Evolutionary conservation across 2,329 filamentous ascomycete genomes (phyloP), one percentile per base, ranked within the genome.

Genomic region (Dothideomycetes sp.): DNA sequence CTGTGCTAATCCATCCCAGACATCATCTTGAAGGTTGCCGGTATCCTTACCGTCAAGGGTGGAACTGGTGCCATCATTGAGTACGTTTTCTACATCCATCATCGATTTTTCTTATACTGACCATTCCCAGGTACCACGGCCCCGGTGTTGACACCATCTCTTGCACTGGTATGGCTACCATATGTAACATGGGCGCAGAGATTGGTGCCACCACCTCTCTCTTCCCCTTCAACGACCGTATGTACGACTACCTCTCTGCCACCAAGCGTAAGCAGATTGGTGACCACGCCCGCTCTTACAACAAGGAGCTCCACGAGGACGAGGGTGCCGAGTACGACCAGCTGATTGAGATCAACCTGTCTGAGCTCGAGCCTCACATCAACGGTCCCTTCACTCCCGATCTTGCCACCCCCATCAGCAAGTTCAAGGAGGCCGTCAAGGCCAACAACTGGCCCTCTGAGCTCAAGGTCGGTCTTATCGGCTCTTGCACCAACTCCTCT

Each of bases 381-480:
- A 98, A 98, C 73, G 91, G 91, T 51, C 91, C 91, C 50, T 96
- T 96, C 78, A 98, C 91, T 19, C 91, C 91, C 47, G 91, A 98
- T 78, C 74, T 98, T 68, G 88, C 87, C 42, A 96, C 91, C 6
- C 91, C 91, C 37, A 93, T 98, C 64, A 94, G 86, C 69, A 91
- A 95, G 73, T 94, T 96, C 72, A 86, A 84, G 68, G 82, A 93
- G 59, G 85, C 86, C 52, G 89, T 89, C 58, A 87, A 93, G 73
- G 79, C 81, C 58, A 94, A 98, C 71, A 78, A 81, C 65, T 98
- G 91, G 91, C 91, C 91, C 15, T 81, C 91, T 66, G 87, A 94
- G 62, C 75, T 98, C 58, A 95, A 94, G 73, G 91, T 94, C 52
- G 89, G 89, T 60, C 73, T 98, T 44, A 96, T 98, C 58, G 91